Base-by-base conservation (phyloP, 192 early-diverging fungal genomes). In the Linnemannia zychae region DNA sequence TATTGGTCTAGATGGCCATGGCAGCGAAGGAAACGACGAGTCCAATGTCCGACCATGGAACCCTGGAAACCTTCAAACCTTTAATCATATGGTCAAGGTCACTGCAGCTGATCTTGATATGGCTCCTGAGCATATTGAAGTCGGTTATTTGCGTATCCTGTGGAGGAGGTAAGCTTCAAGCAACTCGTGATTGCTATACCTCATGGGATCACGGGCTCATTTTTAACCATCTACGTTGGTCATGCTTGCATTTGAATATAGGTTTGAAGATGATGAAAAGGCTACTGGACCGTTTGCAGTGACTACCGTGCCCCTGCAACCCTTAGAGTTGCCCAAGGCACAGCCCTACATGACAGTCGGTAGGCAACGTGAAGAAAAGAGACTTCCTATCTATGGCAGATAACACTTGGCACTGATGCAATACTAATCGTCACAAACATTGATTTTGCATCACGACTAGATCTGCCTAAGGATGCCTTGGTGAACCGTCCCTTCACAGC, bases 401-500 rank as follows among this genome's bases (percentile, higher is more conserved):
- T n/a, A 24, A 44, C 34, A 71, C 50, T 72, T 53, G n/a, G 16
- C 17, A 72, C 46, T 4, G 18, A 76, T 34, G n/a, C n/a, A n/a
- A n/a, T 52, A 50, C 52, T 49, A 37, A 33, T 17, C 36, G 57
- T 71, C 15, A 7, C 37, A 38, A 47, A 2, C 37, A 22, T 67
- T n/a, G n/a, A n/a, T 69, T 81, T 66, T 60, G 12, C 52, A 57
- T 22, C 40, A 44, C 40, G 40, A 38, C 48, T 52, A 95, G 95
- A 92, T 72, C 67, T 95, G 17, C 95, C 95, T 12, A 79, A 86
- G 22, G 68, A 88, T 22, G 77, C 92, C 6, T 67, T 83, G 40
- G 87, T 94, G 40, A 91, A 90, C 34, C 82, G 82, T 28, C 93
- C 93, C 0, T 92, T 96, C 82, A 91, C 91, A 1, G 79, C 94